Evolutionary conservation across 2,329 filamentous ascomycete genomes (phyloP).

Genomic region (Verticillium longisporum): DNA sequence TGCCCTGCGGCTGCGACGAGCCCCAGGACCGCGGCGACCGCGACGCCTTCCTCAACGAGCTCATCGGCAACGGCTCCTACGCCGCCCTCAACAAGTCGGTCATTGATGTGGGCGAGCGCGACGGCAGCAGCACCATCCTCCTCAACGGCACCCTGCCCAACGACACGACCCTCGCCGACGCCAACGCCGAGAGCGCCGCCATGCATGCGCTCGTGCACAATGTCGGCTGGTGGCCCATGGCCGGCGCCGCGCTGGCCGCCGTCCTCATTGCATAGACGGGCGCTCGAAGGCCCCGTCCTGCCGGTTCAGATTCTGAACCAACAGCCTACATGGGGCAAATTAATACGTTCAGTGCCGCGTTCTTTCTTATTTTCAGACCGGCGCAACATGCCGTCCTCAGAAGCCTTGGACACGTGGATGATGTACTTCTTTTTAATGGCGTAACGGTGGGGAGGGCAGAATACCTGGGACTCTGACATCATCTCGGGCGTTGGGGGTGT

Average conservation of each 20-base stretch:
- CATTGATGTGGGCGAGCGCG: conserved; percentile 46
- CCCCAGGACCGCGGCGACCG: conserved; percentile 30
- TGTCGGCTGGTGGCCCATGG: conserved; percentile 44
- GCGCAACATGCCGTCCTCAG: too few species aligned
- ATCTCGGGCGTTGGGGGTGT: not conserved
- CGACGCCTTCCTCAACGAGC: conserved; percentile 46
- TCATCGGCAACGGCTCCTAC: conserved; percentile 56
- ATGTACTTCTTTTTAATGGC: not conserved
- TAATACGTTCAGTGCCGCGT: too few species aligned
- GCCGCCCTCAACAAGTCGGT: conserved; percentile 51
- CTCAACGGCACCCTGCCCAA: conserved; percentile 72
- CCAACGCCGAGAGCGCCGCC: conserved; percentile 28
- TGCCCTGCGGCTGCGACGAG: conserved; percentile 44
- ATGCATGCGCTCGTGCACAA: conserved; percentile 25
- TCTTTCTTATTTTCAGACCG: too few species aligned
- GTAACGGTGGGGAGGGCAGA: not conserved
- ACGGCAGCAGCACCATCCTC: conserved; percentile 54
- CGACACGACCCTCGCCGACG: conserved; percentile 47
- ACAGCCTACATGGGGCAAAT: too few species aligned
- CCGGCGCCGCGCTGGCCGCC: conserved; percentile 34
- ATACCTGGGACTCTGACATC: not conserved
- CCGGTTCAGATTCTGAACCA: not conserved
- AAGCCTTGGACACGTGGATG: too few species aligned
- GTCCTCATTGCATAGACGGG: conserved; percentile 31
- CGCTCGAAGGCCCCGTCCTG: not conserved